Evolutionary conservation across 257 asterid species (phyloP).

Genomic region (Paraleonurus japonicus): DNA sequence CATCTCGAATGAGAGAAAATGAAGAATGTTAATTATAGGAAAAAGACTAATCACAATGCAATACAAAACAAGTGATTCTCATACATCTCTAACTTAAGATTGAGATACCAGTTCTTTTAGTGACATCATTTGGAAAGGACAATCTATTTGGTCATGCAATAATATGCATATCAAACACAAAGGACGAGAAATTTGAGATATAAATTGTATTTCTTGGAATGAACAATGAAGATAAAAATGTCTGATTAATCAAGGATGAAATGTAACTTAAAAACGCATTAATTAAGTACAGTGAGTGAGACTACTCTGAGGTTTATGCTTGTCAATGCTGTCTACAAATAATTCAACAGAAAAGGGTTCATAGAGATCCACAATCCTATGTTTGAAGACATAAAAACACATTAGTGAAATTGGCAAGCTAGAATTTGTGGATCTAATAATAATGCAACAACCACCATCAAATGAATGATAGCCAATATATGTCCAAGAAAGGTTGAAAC

Average conservation of each 20-base stretch:
- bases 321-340: not conserved
- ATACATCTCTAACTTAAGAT: not conserved
- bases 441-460: not conserved
- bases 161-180: not conserved
- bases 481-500: not conserved
- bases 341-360: not conserved
- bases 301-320: not conserved
- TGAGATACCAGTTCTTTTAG: not conserved
- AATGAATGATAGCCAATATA: not conserved
- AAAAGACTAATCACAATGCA: not conserved
- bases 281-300: not conserved
- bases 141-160: not conserved
- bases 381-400: not conserved
- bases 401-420: not conserved
- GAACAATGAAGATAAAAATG: not conserved
- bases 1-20: not conserved
- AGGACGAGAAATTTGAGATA: slow-evolving; percentile 4
- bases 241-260: not conserved
- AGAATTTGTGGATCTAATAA: not conserved
- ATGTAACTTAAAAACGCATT: not conserved
- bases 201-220: not conserved
- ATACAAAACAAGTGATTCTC: slow-evolving; percentile 1
- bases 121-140: not conserved
- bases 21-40: not conserved
- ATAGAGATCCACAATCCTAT: not conserved